Conservation (phyloP, 2,329 filamentous ascomycete species). For the Basipetospora chlamydospora region DNA sequence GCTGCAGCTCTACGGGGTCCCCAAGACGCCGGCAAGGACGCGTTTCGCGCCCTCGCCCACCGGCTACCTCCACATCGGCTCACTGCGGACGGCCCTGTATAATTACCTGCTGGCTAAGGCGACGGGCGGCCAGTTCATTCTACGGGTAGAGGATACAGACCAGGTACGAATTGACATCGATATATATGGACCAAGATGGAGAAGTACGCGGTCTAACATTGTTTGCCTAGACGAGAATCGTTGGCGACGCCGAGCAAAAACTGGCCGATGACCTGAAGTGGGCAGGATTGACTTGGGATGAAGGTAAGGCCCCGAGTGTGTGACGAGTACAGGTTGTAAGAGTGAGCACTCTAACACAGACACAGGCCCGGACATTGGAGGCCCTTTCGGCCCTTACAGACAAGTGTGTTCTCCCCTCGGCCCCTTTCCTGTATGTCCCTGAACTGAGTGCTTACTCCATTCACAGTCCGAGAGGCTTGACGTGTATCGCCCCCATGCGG, state of each 20-base stretch:
- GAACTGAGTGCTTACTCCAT: not conserved
- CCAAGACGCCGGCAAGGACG: constrained; percentile 36
- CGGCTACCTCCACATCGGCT: constrained; percentile 83
- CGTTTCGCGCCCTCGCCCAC: constrained; percentile 94
- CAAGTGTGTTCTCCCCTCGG: constrained; percentile 38
- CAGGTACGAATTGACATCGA: constrained; percentile 42
- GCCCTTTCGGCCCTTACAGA: constrained; percentile 71
- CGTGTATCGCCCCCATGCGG: constrained; percentile 57
- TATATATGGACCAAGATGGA: no score
- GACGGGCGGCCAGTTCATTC: constrained; percentile 77
- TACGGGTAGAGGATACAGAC: constrained; percentile 92
- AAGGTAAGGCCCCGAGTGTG: constrained; percentile 39
- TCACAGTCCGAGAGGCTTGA: constrained; percentile 60
- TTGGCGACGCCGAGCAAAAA: constrained; percentile 63
- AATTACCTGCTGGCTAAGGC: constrained; percentile 83
- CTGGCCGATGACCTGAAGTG: constrained; percentile 71
- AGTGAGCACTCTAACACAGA: not conserved
- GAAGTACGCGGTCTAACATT: no score
- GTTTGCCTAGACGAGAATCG: no score
- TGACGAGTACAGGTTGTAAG: not conserved
- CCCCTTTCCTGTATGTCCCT: not conserved
- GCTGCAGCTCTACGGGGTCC: constrained; percentile 19
- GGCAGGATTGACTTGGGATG: constrained; percentile 86
- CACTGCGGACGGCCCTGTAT: constrained; percentile 83
- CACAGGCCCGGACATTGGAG: constrained; percentile 62